A percentile compares a stretch with the other conserved stretches of the same genome.
These are phyloP conservation scores for Paramecium pentaurelia DNA, from an alignment of 73 alveolate species.

Conservation along the genomic window DNA sequence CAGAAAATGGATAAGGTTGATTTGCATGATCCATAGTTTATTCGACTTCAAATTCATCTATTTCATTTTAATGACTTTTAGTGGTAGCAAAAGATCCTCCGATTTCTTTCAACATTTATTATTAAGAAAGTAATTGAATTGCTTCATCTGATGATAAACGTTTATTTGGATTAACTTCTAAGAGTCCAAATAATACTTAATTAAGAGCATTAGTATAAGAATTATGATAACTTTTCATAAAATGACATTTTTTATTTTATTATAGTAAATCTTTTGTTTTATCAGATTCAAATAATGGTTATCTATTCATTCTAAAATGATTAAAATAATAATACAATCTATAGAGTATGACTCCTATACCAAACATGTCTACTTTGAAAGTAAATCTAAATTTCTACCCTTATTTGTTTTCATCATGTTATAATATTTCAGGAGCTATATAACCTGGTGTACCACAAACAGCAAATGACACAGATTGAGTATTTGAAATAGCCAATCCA, in stretches of 20 bases:
- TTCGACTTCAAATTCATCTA: conserved; percentile 35
- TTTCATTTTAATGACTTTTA: background rate
- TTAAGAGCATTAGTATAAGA: background rate
- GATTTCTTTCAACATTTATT: background rate
- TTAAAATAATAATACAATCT: background rate
- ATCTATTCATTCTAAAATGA: background rate
- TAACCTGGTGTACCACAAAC: conserved; percentile 96
- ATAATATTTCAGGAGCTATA: conserved; percentile 81
- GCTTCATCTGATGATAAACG: conserved; percentile 12
- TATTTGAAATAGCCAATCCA: conserved; percentile 82
- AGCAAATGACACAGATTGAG: conserved; percentile 79
- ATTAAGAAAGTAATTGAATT: background rate
- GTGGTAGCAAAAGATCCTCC: background rate
- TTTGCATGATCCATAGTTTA: background rate
- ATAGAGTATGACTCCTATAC: background rate
- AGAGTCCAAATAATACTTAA: background rate
- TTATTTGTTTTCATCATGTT: background rate
- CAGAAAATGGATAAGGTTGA: background rate
- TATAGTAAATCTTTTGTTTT: conserved; percentile 23
- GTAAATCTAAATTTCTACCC: background rate
- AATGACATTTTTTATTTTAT: background rate
- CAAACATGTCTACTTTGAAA: background rate
- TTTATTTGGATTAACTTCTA: background rate
- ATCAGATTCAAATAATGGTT: conserved; percentile 30
- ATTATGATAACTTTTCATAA: background rate